Conservation (phyloP, 2,329 filamentous ascomycete species). For the Alternaria solani region DNA sequence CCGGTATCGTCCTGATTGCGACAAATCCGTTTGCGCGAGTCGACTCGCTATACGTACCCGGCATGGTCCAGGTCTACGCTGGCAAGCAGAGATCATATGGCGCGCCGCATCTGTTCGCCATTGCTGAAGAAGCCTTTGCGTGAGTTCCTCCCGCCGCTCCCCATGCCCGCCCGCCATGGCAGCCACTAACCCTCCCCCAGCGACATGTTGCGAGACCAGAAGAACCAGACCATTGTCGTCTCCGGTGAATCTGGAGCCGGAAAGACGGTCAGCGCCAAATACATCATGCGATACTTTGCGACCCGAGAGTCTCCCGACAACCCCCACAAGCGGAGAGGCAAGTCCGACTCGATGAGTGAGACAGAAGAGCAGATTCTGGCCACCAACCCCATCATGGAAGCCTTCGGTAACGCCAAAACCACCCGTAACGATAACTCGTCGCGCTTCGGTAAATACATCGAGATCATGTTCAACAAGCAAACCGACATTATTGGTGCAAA, state of each 20-base stretch:
- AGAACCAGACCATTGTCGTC: slow-evolving; percentile 99
- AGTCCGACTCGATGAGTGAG: slow-evolving; percentile 85
- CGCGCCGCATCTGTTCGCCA: slow-evolving; percentile 97
- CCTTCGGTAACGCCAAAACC: slow-evolving; percentile 99
- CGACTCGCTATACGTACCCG: slow-evolving; percentile 96
- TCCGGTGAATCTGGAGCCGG: slow-evolving; percentile 98
- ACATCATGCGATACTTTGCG: slow-evolving; percentile 99
- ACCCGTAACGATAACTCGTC: slow-evolving; percentile 99
- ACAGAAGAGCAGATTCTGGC: slow-evolving; percentile 98
- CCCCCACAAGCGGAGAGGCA: slow-evolving; percentile 79
- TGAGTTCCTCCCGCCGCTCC: slow-evolving; percentile 56
- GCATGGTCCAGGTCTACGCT: slow-evolving; percentile 99
- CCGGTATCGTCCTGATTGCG: slow-evolving; percentile 96
- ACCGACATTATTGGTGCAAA: slow-evolving; percentile 98
- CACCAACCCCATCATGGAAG: slow-evolving; percentile 99
- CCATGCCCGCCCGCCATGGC: not conserved
- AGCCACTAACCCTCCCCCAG: slow-evolving; percentile 56
- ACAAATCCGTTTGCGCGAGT: slow-evolving; percentile 98
- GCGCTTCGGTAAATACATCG: slow-evolving; percentile 98
- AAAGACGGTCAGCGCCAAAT: slow-evolving; percentile 99
- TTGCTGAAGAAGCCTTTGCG: slow-evolving; percentile 98
- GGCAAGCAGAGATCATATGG: slow-evolving; percentile 96
- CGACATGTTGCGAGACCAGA: slow-evolving; percentile 94
- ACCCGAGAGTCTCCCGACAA: slow-evolving; percentile 94
- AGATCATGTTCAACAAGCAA: slow-evolving; percentile 97